Evolutionary conservation across 225 moss, liverwort and hornwort species (phyloP).

Genomic region (Neckera pumila): DNA sequence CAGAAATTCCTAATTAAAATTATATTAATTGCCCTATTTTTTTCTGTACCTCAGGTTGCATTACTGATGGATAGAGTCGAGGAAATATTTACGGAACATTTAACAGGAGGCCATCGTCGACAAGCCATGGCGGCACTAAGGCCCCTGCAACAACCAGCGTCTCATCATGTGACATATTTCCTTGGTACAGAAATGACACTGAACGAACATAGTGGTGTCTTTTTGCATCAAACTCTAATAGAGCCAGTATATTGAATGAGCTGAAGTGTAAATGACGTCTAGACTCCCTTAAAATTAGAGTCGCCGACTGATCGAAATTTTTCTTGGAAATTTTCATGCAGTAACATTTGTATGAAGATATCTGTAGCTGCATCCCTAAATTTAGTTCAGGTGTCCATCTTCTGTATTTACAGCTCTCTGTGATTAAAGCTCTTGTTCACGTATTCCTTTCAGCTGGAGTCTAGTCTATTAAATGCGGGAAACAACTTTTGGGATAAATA

Average conservation of each 20-base stretch:
- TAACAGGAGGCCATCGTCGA: conserved; percentile 43
- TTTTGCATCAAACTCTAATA: neutral
- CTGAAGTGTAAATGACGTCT: neutral
- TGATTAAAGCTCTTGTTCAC: neutral
- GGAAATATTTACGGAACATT: conserved; percentile 47
- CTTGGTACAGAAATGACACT: conserved; percentile 33
- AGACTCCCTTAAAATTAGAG: neutral
- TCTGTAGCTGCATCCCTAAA: neutral
- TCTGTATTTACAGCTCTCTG: neutral
- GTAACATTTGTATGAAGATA: neutral
- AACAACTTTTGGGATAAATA: neutral
- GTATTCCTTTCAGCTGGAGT: neutral
- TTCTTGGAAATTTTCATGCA: neutral
- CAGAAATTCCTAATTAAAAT: neutral
- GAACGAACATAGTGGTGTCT: neutral
- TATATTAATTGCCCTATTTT: neutral
- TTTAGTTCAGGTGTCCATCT: conserved; percentile 4
- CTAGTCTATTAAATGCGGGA: neutral
- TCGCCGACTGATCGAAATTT: neutral
- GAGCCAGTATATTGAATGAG: neutral
- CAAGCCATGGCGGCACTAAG: conserved; percentile 60
- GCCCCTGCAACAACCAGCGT: conserved; percentile 50
- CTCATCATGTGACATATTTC: conserved; percentile 65
- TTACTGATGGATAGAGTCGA: conserved; percentile 61
- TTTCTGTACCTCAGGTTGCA: conserved; percentile 18